Evolutionary conservation across 768 basidiomycete genomes (phyloP), one percentile per base, ranked within the genome.

Genomic region (Rhodotorula paludigena): DNA sequence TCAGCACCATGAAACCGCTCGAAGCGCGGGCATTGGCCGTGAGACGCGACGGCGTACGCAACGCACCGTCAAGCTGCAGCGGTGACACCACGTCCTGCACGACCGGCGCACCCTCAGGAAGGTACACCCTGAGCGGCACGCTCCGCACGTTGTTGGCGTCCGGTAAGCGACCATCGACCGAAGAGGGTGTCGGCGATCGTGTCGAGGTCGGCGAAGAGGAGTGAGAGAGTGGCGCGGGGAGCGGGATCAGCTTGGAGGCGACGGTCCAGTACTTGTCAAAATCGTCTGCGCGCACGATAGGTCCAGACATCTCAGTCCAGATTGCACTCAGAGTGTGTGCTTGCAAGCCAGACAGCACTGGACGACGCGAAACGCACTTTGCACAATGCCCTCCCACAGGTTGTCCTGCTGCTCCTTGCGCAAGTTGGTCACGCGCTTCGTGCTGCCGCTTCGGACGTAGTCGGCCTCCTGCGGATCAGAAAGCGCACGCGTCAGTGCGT

Each of bases 181-280:
- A 62, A 0, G 63, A 64, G 3, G 62, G 66, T 8, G 56, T 66
- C 1, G 64, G 38, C 5, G 76, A 69, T 25, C 73, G 73, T 3
- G 66, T 80, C 7, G 83, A 84, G 1, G 87, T 86, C 68, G 81
- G 82, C 14, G 82, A 79, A 6, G 83, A 83, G 4, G 87, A 87
- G 68, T 81, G 82, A 16, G 87, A 84, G 42, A 82, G 80, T 8
- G 85, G 81, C 10, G 85, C 81, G 1, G 87, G 89, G 5, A 89
- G 85, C 6, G 96, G 96, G 35, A 90, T 87, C 52, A 98, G 84
- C 75, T 93, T 92, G n/a, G 88, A 85, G 6, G 92, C 91, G 71
- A 97, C 89, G 35, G 90, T 85, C 87, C 91, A 93, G 76, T 89
- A 96, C 68, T 91, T 86, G 74, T 97, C 92, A 75, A 92, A 98